phyloP scores from a whole-genome alignment of 176 grass and related monocot species.

The Alloteropsis semialata region DNA sequence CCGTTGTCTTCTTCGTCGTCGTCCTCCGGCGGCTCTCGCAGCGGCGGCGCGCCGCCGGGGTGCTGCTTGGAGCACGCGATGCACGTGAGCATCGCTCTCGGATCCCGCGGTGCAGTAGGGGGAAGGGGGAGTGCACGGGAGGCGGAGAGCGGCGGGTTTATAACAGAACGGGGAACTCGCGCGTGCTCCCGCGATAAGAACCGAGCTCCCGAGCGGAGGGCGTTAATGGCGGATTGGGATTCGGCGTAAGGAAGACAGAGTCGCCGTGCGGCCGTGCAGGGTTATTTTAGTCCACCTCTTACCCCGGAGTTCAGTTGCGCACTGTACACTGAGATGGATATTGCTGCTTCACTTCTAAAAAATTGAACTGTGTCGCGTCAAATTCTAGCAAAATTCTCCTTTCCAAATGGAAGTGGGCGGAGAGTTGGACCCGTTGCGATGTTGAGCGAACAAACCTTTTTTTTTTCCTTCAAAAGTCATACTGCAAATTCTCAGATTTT shows the following conservation, averaged over 20 bases:
- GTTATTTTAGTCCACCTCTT: not conserved
- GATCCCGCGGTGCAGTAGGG: not conserved
- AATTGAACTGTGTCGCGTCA: not conserved
- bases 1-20: constrained; percentile 40
- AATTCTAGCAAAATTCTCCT: not conserved
- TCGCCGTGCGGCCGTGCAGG: not conserved
- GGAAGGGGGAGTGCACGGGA: not conserved
- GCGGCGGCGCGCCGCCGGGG: constrained; percentile 33
- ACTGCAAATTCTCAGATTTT: too few relatives aligned
- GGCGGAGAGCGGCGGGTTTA: not conserved
- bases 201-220: constrained; percentile 5
- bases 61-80: constrained; percentile 84
- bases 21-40: constrained; percentile 45
- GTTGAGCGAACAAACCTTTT: not conserved
- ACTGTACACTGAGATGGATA: not conserved
- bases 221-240: constrained; percentile 36
- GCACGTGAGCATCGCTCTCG: constrained; percentile 76
- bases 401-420: too few relatives aligned
- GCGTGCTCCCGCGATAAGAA: not conserved
- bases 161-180: not conserved
- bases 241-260: constrained; percentile 24
- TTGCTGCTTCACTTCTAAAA: not conserved
- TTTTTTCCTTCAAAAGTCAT: too few relatives aligned
- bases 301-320: not conserved
- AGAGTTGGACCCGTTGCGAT: not conserved